Evolutionary conservation across 768 basidiomycete genomes (phyloP).

Genomic region (Serendipita indica): DNA sequence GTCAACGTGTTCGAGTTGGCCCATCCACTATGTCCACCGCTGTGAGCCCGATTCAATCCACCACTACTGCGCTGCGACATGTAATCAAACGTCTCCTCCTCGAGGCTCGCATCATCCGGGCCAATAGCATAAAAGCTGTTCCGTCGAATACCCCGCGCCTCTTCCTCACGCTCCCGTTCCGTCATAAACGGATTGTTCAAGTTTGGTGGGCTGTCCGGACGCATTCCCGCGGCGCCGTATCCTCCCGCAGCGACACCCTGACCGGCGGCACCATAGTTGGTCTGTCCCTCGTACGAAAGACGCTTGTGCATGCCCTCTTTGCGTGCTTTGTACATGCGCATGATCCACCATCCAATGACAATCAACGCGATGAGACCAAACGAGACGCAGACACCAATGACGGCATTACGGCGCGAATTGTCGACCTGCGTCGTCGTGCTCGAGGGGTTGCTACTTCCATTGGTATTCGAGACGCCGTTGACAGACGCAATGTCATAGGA

Average conservation of each 20-base stretch:
- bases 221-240: neutral
- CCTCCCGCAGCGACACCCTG: neutral
- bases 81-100: slow-evolving; percentile 6
- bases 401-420: slow-evolving; percentile 59
- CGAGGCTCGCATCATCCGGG: neutral
- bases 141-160: neutral
- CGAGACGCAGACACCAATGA: slow-evolving; percentile 79
- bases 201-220: neutral
- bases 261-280: slow-evolving; percentile 1
- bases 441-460: slow-evolving; percentile 20
- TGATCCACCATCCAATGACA: slow-evolving; percentile 53
- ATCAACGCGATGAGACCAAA: slow-evolving; percentile 65
- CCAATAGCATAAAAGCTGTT: slow-evolving; percentile 5
- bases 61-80: neutral
- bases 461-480: slow-evolving; percentile 4
- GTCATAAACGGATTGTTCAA: neutral
- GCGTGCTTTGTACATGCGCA: neutral
- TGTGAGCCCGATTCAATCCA: neutral
- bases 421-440: slow-evolving; percentile 19
- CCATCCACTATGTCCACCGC: neutral
- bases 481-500: slow-evolving; percentile 2
- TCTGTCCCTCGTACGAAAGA: neutral
- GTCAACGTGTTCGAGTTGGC: neutral
- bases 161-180: neutral
- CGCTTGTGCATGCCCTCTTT: neutral